These are phyloP conservation scores for Lasiosphaeris hirsuta DNA, from an alignment of 495 filamentous ascomycete genomes.

Conservation along the genomic window DNA sequence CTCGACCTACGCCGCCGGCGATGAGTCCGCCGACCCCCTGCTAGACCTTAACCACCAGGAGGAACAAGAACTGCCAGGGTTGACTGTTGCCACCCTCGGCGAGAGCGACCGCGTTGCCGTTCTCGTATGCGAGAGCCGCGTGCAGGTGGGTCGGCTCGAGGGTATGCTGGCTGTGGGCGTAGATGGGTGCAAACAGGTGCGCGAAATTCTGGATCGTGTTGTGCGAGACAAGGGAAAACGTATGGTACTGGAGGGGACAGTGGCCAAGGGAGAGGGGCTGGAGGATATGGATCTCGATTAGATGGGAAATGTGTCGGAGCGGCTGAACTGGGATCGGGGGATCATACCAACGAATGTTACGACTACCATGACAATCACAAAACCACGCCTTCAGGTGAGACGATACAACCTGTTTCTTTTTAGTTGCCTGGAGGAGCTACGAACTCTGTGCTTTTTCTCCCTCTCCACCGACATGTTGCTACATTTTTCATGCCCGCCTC, in stretches of 20 bases:
- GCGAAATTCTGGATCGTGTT: conserved; percentile 68
- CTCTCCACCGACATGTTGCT: not conserved
- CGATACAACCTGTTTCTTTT: conserved; percentile 8
- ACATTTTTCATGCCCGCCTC: conserved; percentile 6
- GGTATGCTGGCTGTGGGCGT: conserved; percentile 88
- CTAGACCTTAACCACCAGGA: conserved; percentile 83
- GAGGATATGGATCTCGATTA: conserved; percentile 44
- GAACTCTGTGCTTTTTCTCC: not conserved
- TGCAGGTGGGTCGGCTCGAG: conserved; percentile 74
- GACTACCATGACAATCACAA: conserved; percentile 7
- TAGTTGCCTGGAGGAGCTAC: not conserved
- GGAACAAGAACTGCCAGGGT: conserved; percentile 83
- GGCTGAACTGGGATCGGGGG: too few relatives aligned
- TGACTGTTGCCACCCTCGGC: conserved; percentile 81
- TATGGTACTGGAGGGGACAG: conserved; percentile 58
- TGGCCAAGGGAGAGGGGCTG: conserved; percentile 40
- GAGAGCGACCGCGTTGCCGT: conserved; percentile 69
- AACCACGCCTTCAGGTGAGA: conserved; percentile 12
- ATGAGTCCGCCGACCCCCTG: conserved; percentile 75
- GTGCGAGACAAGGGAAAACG: conserved; percentile 63
- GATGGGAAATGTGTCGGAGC: not conserved
- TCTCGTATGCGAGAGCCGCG: conserved; percentile 78
- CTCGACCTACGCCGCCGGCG: conserved; percentile 57
- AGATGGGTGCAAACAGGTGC: conserved; percentile 85
- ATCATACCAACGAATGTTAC: conserved; percentile 8